Conservation (phyloP, 106 monocot species). For the Dendrobium catenatum region DNA sequence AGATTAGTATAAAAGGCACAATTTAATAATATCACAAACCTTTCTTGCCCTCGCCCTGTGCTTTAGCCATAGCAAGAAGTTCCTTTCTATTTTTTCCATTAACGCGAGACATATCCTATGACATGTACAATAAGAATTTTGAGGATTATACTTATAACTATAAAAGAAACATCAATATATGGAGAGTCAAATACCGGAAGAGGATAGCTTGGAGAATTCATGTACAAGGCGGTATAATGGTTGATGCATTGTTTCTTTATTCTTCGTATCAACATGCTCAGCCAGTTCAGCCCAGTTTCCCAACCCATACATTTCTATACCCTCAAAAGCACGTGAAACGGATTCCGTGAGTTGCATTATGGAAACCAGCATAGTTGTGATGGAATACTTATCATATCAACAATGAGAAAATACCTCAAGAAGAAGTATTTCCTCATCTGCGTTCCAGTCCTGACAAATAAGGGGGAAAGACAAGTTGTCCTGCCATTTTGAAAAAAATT, state of each 20-base stretch:
- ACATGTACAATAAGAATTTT: conserved; percentile 5
- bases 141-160: not conserved
- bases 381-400: not conserved
- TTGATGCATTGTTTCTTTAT: conserved; percentile 77
- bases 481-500: conserved; percentile 24
- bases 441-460: conserved; percentile 89
- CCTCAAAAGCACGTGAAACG: conserved; percentile 23
- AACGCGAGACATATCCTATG: conserved; percentile 93
- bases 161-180: not conserved
- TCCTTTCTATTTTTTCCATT: conserved; percentile 98
- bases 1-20: not conserved
- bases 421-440: conserved; percentile 92
- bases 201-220: conserved; percentile 94
- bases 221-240: conserved; percentile 73
- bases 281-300: conserved; percentile 97
- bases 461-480: conserved; percentile 90
- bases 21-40: conserved; percentile 28
- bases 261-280: conserved; percentile 99
- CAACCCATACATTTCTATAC: conserved; percentile 95
- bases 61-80: conserved; percentile 98
- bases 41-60: conserved; percentile 74
- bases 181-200: conserved; percentile 62
- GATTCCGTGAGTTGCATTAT: not conserved
- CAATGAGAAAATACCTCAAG: conserved; percentile 49
- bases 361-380: not conserved